Evolutionary conservation across 2,329 filamentous ascomycete species (phyloP), one percentile per base, ranked within the genome.

Genomic region (Arthrobotrys sinensis): DNA sequence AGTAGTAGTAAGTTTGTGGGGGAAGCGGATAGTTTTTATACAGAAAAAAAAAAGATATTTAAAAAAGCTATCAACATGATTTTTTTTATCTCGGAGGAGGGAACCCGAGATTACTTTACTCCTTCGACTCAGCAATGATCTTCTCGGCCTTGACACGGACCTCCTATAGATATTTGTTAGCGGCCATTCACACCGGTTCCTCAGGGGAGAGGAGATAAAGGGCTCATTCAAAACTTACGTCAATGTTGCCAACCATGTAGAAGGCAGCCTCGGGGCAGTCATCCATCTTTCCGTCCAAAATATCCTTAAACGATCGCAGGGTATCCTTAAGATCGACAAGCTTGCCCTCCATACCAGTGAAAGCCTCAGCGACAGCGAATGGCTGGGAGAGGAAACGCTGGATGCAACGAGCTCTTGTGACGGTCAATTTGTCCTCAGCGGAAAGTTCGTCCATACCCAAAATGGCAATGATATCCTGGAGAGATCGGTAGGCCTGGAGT

Each of bases 391-490:
- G 90, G 94, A 99, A 99, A 92, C 94, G 93, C 90, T 99, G 96
- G 86, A 99, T 92, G 91, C 98, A 98, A 90, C 96, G 95, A 87
- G 96, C 96, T 91, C 96, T 96, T 92, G 99, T 96, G 90, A 99
- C 96, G 83, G 96, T 98, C 84, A 99, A 91, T 92, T 99, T 97
- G 88, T 99, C 96, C 84, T 93, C 92, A 90, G 98, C 96, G 81
- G 96, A 98, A 88, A 99, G 88, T 87, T 99, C 96, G 87, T 99
- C 96, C 96, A 99, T 98, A 92, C 95, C 95, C 86, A 98, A 88
- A 94, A 99, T 99, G 87, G 96, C 96, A 90, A 97, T 97, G 91
- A 99, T 99, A 89, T 99, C 96, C 89, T 99, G 96, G 83, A 99
- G 93, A 81, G 95, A 98, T 93, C 98, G 98, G 93, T 99, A 99